Evolutionary conservation across 2,329 filamentous ascomycete genomes (phyloP), one percentile per base, ranked within the genome.

Genomic region (Aspergillus caelatus): DNA sequence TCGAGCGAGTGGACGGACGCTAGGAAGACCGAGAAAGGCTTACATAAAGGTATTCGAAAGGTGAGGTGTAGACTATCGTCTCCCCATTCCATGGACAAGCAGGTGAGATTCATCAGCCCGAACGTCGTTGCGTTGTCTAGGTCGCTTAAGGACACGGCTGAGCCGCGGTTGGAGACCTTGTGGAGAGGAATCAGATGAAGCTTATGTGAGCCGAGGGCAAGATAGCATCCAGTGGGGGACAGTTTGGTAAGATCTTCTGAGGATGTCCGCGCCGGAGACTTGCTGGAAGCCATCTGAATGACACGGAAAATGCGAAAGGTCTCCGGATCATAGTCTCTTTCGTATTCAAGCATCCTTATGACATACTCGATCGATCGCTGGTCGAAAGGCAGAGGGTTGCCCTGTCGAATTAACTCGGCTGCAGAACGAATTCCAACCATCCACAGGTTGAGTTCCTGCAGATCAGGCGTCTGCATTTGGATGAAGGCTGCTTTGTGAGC

Each of bases 301-400:
- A 90, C 88, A 65, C 88, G 87, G 78, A 89, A 91, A 69, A 91
- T 86, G 65, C 86, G 85, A 74, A 91, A 91, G 65, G 87, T 85
- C 34, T 84, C 80, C 36, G 88, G 86, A 67, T 91, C 87, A 72
- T 91, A 92, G 74, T 92, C 89, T 61, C 86, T 82, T 66, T 90
- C 87, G 62, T 85, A 82, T 71, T 91, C 89, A 26, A 91, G 79
- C 59, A 86, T 83, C 45, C 86, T 81, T 23, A 86, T 86, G 46
- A 88, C 84, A 71, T 89, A 86, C 67, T 89, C 85, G 14, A 90
- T 80, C 21, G 88, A 85, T 68, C 82, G 81, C n/a, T 80, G 76
- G n/a, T 86, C 84, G 57, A 89, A 85, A 21, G 82, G 81, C 21
- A 84, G 79, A 4, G 80, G 78, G 65, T 85, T 84, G 26, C 81